A percentile compares a stretch with the other conserved stretches of the same genome.
Conservation (phyloP, 164 flowering plant genomes). For the Cinnamomum micranthum region DNA sequence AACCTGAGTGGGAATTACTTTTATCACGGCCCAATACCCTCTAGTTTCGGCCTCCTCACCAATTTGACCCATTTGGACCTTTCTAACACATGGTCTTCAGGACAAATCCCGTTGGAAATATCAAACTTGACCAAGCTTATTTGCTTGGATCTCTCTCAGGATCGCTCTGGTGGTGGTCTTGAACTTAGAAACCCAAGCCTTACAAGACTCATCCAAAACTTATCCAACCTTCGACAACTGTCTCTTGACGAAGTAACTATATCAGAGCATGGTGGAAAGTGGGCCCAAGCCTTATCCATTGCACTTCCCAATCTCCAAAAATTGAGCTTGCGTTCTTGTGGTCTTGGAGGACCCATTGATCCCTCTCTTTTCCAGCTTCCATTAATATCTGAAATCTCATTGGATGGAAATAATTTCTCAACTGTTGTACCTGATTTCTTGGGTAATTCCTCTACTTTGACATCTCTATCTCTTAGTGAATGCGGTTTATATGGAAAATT, state of each 20-base stretch:
- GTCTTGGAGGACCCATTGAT: slow-evolving; percentile 28
- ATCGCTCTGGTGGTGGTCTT: not conserved
- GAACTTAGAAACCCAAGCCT: slow-evolving; percentile 27
- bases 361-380: slow-evolving; percentile 17
- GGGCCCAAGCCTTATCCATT: slow-evolving; percentile 30
- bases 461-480: slow-evolving; percentile 13
- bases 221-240: slow-evolving; percentile 23
- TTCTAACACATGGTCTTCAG: not conserved
- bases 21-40: too few relatives aligned
- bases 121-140: too few relatives aligned
- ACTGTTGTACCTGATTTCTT: slow-evolving; percentile 26
- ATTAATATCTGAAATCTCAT: slow-evolving; percentile 18
- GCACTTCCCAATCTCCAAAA: slow-evolving; percentile 25
- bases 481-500: slow-evolving; percentile 27
- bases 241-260: slow-evolving; percentile 31
- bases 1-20: too few relatives aligned
- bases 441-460: slow-evolving; percentile 25
- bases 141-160: too few relatives aligned
- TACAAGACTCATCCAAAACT: slow-evolving; percentile 17
- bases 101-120: too few relatives aligned
- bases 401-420: slow-evolving; percentile 26
- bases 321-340: slow-evolving; percentile 29
- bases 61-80: slow-evolving; percentile 35
- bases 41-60: not conserved
- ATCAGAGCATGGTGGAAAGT: slow-evolving; percentile 21